A percentile compares a stretch with the other conserved stretches of the same genome.
phyloP scores from a whole-genome alignment of 208 protist genomes.

The Leishmania aethiopica region DNA sequence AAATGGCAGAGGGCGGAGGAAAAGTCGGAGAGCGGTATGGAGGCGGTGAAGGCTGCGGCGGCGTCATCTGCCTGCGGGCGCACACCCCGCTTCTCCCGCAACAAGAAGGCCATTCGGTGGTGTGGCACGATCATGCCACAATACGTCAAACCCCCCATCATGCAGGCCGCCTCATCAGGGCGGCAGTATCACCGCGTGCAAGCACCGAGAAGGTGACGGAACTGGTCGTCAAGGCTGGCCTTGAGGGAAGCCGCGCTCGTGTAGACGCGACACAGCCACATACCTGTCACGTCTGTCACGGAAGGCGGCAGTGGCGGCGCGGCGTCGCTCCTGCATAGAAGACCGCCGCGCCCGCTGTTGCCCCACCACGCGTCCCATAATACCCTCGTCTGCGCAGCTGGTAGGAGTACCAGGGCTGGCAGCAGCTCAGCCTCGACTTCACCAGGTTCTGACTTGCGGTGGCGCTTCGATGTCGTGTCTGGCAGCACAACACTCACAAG shows the following conservation, averaged over 20 bases:
- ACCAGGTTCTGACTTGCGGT: background rate
- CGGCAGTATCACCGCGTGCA: constrained; percentile 5
- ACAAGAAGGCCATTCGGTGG: background rate
- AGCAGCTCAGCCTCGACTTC: constrained; percentile 31
- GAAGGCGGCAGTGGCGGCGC: constrained; percentile 3
- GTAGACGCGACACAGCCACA: constrained; percentile 22
- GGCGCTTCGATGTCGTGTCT: background rate
- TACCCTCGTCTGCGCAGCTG: constrained; percentile 11
- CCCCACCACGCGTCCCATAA: constrained; percentile 33
- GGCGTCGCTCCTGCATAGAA: background rate
- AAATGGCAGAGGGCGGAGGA: background rate
- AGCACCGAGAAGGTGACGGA: constrained; percentile 4
- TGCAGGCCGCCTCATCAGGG: background rate
- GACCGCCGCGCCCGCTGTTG: background rate
- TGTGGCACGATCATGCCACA: background rate
- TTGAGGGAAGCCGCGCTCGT: constrained; percentile 9
- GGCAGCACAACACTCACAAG: constrained; percentile 26
- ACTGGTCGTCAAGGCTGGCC: constrained; percentile 21
- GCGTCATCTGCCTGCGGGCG: background rate
- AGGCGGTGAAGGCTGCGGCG: background rate
- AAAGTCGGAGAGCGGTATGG: background rate
- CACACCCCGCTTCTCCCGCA: background rate
- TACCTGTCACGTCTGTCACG: constrained; percentile 18
- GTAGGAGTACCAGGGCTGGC: constrained; percentile 17
- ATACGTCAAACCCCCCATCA: background rate